Conservation (phyloP, 2,329 filamentous ascomycete species). For the Cladosporium halotolerans region DNA sequence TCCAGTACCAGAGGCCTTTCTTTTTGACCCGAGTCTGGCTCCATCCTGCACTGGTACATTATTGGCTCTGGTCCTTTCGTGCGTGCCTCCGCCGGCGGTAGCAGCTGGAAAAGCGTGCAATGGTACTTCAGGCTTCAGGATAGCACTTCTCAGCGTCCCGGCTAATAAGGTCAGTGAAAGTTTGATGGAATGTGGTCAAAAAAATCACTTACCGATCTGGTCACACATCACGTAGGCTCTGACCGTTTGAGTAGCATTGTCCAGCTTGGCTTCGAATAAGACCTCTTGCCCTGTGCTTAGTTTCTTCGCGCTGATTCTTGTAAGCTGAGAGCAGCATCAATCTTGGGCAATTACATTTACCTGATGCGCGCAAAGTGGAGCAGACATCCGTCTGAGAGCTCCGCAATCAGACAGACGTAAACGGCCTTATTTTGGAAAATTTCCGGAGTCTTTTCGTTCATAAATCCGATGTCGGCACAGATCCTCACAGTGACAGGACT, state of each 20-base stretch:
- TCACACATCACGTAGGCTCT: constrained; percentile 74
- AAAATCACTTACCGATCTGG: constrained; percentile 56
- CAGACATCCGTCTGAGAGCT: constrained; percentile 62
- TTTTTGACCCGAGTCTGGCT: not conserved
- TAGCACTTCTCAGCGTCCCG: constrained; percentile 50
- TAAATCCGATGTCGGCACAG: constrained; percentile 62
- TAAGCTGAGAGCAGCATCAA: constrained; percentile 35
- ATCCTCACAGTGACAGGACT: constrained; percentile 54
- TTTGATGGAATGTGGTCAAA: not conserved
- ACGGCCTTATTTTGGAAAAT: constrained; percentile 60
- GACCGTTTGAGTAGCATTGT: constrained; percentile 49
- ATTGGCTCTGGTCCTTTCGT: not conserved
- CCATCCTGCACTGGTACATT: not conserved
- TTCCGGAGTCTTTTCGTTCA: constrained; percentile 57
- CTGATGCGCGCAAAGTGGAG: constrained; percentile 61
- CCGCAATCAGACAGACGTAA: constrained; percentile 67
- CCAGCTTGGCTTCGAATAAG: constrained; percentile 53
- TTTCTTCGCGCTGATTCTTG: constrained; percentile 47
- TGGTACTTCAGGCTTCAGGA: constrained; percentile 46
- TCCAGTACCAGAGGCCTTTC: not conserved
- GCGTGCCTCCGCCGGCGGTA: not conserved
- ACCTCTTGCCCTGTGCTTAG: constrained; percentile 58
- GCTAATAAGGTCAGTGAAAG: constrained; percentile 33
- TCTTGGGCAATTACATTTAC: constrained; percentile 32
- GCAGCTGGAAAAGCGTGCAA: constrained; percentile 36